Base-by-base conservation (phyloP, 1,284 basidiomycete species). In the Garcileccinum viscosum region DNA sequence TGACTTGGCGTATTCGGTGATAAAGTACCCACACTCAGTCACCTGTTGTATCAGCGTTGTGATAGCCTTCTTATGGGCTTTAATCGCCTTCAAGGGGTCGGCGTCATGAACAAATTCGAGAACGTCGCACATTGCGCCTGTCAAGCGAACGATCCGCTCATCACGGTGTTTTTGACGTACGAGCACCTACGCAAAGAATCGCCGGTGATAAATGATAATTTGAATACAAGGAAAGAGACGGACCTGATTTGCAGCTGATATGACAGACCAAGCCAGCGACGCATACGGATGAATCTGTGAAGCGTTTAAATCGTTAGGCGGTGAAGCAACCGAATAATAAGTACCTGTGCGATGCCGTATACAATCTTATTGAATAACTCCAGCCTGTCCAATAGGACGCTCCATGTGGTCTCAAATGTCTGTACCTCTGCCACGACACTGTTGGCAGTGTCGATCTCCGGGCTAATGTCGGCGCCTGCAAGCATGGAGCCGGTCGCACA, bases 11-110 rank as follows among this genome's bases (percentile, higher is more conserved):
- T 35, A 59, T n/a, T 59, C 33, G 12, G 58, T 35, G n/a, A 60
- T 60, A n/a, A 60, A 60, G 58, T 60, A 60, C 19, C 58, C 33
- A 24, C 58, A 60, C 33, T 60, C 58, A 15, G 58, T 60, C 58
- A 60, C 58, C 33, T 60, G 58, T n/a, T 35, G 58, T 12, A 24
- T 60, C 33, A 37, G 33, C 17, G 37, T 22, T n/a, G 33, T 35
- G 58, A 60, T 30, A 17, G 58, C 24, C 58, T 60, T 35, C 17
- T 32, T 35, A 15, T 60, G 19, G 8, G 19, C 33, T 12, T 12
- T 24, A 22, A 60, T 33, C 30, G 33, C 33, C 22, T 37, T 60
- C 32, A 35, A 33, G 17, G 58, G 58, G 22, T 33, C n/a, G 22
- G 30, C 58, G 5, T 60, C 58, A 12, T 60, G 19, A 35, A 60